Evolutionary conservation across 805 yeast species (phyloP), one percentile per base, ranked within the genome.

Genomic region (Cyberlindnera sargentensis): DNA sequence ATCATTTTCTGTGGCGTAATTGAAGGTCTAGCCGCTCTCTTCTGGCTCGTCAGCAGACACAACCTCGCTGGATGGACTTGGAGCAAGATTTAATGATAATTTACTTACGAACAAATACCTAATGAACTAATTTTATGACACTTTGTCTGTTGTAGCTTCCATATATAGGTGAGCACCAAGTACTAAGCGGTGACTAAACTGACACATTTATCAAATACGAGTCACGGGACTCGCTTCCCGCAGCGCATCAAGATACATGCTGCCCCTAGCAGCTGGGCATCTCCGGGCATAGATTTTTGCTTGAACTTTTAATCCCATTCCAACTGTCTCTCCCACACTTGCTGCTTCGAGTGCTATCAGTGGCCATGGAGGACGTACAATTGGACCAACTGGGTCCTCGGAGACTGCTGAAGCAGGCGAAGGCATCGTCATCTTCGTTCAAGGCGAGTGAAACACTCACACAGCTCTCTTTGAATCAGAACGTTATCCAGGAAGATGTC

Each of bases 51-150:
- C 6, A 47, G 56, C 8, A 45, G 55, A 26, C 44, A 42, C 75
- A 68, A 53, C 53, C 65, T 34, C 62, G 65, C 36, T 70, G 73
- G 49, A 64, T 73, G 41, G 41, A 38, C n/a, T 25, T 24, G 27
- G 35, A 25, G 9, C 15, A 26, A 15, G 24, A 37, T 37, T 10
- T 35, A 25, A 31, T n/a, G 34, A 31, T 31, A 31, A 31, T 31
- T 31, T 31, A 31, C 6, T 6, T 10, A 31, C 23, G 23, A 20
- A 25, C 34, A 20, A 23, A 29, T 25, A 20, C 23, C 15, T 37
- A 37, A 20, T 15, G 24, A 36, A 6, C 3, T 15, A 15, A 15
- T 15, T 15, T 15, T 15, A 15, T 15, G 20, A 15, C 20, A 15
- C 20, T 15, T 15, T 15, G 20, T 15, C 20, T 15, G 20, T 15